Evolutionary conservation across 2,329 filamentous ascomycete species (phyloP).

Genomic region (Microdochium paspali): DNA sequence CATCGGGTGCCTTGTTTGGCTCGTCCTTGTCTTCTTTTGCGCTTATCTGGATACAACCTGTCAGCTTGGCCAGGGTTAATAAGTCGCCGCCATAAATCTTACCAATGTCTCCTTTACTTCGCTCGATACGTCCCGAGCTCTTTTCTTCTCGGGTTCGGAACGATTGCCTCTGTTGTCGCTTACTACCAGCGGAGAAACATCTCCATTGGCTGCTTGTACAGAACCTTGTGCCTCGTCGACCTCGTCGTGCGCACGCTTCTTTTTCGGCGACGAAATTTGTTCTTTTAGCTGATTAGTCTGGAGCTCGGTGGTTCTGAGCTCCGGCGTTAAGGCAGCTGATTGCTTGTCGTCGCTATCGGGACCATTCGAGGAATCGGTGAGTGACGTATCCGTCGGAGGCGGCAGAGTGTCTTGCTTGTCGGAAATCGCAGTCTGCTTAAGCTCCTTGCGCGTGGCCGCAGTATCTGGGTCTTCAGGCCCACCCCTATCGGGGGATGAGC

Average conservation of each 20-base stretch:
- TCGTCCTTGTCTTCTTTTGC: slow-evolving; percentile 14
- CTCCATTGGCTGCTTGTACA: slow-evolving; percentile 22
- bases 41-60: not conserved
- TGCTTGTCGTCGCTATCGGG: slow-evolving; percentile 12
- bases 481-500: slow-evolving; percentile 14
- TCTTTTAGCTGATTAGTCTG: slow-evolving; percentile 34
- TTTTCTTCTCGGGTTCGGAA: slow-evolving; percentile 57
- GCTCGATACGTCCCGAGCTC: slow-evolving; percentile 41
- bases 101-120: too few relatives aligned
- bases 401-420: slow-evolving; percentile 22
- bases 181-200: slow-evolving; percentile 31
- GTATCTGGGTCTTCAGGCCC: slow-evolving; percentile 50
- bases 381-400: slow-evolving; percentile 13
- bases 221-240: slow-evolving; percentile 38
- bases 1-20: slow-evolving; percentile 14
- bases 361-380: slow-evolving; percentile 10
- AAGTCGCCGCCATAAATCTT: too few relatives aligned
- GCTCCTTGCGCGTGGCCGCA: slow-evolving; percentile 52
- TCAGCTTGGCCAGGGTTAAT: not conserved
- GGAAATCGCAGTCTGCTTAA: slow-evolving; percentile 55
- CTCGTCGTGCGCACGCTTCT: slow-evolving; percentile 54
- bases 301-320: slow-evolving; percentile 21
- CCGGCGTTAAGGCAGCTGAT: slow-evolving; percentile 19
- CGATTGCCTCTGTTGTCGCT: slow-evolving; percentile 38
- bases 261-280: slow-evolving; percentile 51